These are phyloP conservation scores for Hyaloscypha hepaticicola DNA, from an alignment of 495 filamentous ascomycete species.

Conservation along the genomic window DNA sequence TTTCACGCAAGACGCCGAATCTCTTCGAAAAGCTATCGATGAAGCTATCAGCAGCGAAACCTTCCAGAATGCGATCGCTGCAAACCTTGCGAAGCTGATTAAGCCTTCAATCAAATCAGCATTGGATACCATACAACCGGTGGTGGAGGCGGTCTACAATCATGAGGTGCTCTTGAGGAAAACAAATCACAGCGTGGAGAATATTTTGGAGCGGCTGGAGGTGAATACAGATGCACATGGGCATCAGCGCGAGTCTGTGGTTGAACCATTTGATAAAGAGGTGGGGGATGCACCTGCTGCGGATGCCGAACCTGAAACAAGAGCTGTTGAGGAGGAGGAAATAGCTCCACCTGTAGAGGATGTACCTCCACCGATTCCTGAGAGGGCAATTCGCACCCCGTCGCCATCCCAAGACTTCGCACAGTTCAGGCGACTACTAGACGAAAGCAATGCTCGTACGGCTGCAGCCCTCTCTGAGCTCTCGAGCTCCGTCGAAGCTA, in stretches of 20 bases:
- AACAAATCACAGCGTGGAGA: constrained; percentile 31
- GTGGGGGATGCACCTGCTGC: neutral
- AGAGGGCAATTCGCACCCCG: neutral
- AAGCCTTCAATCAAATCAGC: constrained; percentile 31
- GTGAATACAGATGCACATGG: constrained; percentile 6
- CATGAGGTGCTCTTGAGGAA: constrained; percentile 31
- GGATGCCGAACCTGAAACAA: neutral
- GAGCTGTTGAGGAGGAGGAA: neutral
- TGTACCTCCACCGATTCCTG: neutral
- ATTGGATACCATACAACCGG: constrained; percentile 32
- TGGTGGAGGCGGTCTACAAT: constrained; percentile 31
- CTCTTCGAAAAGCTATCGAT: constrained; percentile 28
- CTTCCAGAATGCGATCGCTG: constrained; percentile 31
- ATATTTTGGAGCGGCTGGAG: constrained; percentile 26
- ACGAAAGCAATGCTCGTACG: constrained; percentile 22
- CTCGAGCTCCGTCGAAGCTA: constrained; percentile 23
- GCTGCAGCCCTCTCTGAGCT: constrained; percentile 22
- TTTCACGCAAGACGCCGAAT: constrained; percentile 19
- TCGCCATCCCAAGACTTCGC: constrained; percentile 8
- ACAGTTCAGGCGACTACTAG: constrained; percentile 19
- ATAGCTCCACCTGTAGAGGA: neutral
- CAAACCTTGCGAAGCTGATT: constrained; percentile 28
- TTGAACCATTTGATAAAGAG: constrained; percentile 2
- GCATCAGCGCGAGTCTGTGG: constrained; percentile 5
- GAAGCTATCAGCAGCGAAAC: constrained; percentile 30